Evolutionary conservation across 306 rosid genomes (phyloP).

Genomic region (Cicer bijugum): DNA sequence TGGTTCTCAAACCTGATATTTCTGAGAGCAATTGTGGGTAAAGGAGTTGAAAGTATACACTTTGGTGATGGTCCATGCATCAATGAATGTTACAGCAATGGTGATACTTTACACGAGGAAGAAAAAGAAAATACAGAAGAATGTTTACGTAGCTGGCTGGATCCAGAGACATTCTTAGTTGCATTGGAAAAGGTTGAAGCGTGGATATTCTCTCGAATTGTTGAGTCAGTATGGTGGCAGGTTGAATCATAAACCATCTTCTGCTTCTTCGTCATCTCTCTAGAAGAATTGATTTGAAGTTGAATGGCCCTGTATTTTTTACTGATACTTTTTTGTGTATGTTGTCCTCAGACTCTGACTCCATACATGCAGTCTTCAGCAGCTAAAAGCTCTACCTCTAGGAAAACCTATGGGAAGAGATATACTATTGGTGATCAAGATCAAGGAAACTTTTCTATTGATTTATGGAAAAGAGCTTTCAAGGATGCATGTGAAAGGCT

Average conservation of each 20-base stretch:
- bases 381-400: slow-evolving; percentile 63
- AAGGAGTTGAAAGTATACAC: slow-evolving; percentile 49
- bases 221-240: slow-evolving; percentile 99
- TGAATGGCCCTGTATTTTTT: slow-evolving; percentile 15
- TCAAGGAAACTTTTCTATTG: slow-evolving; percentile 73
- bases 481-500: slow-evolving; percentile 87
- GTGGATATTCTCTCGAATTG: slow-evolving; percentile 87
- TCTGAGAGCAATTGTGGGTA: slow-evolving; percentile 70
- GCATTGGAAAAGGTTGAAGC: slow-evolving; percentile 82
- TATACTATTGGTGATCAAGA: slow-evolving; percentile 65
- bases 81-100: slow-evolving; percentile 43
- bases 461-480: slow-evolving; percentile 88
- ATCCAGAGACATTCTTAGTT: slow-evolving; percentile 56
- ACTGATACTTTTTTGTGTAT: slow-evolving; percentile 49
- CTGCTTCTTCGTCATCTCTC: slow-evolving; percentile 23
- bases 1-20: slow-evolving; percentile 84
- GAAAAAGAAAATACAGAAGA: slow-evolving; percentile 48
- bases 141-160: slow-evolving; percentile 56
- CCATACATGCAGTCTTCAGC: slow-evolving; percentile 89
- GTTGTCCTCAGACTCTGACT: slow-evolving; percentile 72
- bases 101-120: slow-evolving; percentile 33
- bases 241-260: slow-evolving; percentile 50
- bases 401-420: slow-evolving; percentile 60
- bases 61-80: slow-evolving; percentile 37
- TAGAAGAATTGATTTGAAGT: slow-evolving; percentile 38